Conservation (phyloP, 202 grass and related monocot genomes). For the Musa balbisiana region DNA sequence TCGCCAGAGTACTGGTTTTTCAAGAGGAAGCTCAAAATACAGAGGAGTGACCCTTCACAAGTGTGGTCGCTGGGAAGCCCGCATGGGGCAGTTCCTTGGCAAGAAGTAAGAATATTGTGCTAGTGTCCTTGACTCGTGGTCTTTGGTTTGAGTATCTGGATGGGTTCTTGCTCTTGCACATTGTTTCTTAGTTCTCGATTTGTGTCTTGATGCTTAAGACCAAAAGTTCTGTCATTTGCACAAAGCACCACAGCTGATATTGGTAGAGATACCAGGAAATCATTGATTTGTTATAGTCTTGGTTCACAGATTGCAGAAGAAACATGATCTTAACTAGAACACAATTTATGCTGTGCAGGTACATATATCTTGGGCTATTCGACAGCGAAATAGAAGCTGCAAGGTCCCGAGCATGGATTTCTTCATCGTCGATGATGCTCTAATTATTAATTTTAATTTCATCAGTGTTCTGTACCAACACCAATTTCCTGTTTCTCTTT, state of each 20-base stretch:
- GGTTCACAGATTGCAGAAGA: constrained; percentile 31
- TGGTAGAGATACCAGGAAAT: not conserved
- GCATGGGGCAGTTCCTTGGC: constrained; percentile 96
- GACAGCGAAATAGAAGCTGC: constrained; percentile 99
- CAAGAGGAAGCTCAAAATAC: constrained; percentile 84
- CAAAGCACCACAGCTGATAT: constrained; percentile 2
- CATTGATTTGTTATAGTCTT: constrained; percentile 6
- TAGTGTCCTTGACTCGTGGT: not conserved
- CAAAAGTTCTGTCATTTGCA: constrained; percentile 5
- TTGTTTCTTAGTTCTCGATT: constrained; percentile 17
- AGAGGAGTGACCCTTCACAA: constrained; percentile 95
- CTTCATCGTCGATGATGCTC: constrained; percentile 28
- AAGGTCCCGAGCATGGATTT: constrained; percentile 82
- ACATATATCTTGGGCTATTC: constrained; percentile 99
- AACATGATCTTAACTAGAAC: constrained; percentile 61
- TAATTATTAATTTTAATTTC: constrained; percentile 31
- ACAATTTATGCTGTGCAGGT: constrained; percentile 89
- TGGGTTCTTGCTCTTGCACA: constrained; percentile 1
- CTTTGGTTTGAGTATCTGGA: no score
- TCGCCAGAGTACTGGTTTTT: constrained; percentile 90
- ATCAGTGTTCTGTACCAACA: constrained; percentile 46
- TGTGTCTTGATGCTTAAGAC: constrained; percentile 10
- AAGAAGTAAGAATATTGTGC: constrained; percentile 60
- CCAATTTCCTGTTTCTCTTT: constrained; percentile 41
- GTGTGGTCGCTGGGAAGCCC: constrained; percentile 91